Evolutionary conservation across 768 basidiomycete species (phyloP).

Genomic region (Podaxis sp.): DNA sequence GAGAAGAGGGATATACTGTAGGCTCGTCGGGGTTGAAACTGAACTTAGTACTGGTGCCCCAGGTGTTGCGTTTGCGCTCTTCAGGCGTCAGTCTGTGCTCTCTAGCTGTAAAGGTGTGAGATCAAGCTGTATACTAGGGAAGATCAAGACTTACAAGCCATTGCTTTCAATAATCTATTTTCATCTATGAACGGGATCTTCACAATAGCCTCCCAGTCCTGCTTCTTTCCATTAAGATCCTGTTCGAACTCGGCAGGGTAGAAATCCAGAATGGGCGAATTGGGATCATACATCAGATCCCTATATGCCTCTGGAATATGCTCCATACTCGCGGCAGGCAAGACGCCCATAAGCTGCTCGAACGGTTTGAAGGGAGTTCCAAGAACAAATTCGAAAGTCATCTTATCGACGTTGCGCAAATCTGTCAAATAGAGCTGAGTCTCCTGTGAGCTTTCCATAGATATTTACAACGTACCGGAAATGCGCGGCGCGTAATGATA

Average conservation of each 20-base stretch:
- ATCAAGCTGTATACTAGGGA: not conserved
- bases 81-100: conserved; percentile 75
- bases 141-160: conserved; percentile 60
- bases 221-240: conserved; percentile 97
- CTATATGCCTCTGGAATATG: conserved; percentile 85
- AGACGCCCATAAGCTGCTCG: conserved; percentile 97
- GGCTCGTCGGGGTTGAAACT: conserved; percentile 61
- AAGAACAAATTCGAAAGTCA: conserved; percentile 84
- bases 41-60: conserved; percentile 82
- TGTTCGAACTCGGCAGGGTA: conserved; percentile 90
- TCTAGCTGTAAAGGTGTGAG: conserved; percentile 46
- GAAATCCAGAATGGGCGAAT: conserved; percentile 90
- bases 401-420: conserved; percentile 69
- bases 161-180: conserved; percentile 70
- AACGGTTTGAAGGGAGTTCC: conserved; percentile 91
- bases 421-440: conserved; percentile 27
- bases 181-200: conserved; percentile 99
- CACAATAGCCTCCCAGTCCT: conserved; percentile 98
- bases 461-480: conserved; percentile 57
- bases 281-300: conserved; percentile 87
- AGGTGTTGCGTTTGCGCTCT: conserved; percentile 73
- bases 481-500: conserved; percentile 98
- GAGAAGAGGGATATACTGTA: conserved; percentile 81
- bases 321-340: conserved; percentile 87
- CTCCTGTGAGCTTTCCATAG: not conserved